phyloP scores from a whole-genome alignment of 768 basidiomycete genomes.

The Rhodotorula graminis region DNA sequence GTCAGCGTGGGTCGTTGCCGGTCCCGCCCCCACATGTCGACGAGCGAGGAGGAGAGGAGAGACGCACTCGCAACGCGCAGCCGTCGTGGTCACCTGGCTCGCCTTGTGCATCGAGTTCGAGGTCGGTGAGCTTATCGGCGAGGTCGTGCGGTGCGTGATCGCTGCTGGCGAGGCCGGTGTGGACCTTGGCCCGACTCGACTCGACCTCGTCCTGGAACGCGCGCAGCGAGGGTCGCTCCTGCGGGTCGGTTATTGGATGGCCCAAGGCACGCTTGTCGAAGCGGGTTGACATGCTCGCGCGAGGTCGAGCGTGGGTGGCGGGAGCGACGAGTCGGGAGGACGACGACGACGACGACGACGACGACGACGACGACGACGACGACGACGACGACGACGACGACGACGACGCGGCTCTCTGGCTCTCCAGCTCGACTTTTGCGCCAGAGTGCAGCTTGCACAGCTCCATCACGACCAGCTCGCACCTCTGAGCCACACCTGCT shows the following conservation, averaged over 20 bases:
- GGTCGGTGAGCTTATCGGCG: constrained; percentile 43
- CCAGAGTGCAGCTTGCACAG: too few species aligned
- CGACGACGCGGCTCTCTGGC: too few species aligned
- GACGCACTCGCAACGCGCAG: constrained; percentile 39
- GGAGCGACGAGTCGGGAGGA: neutral
- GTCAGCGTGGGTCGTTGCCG: neutral
- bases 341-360: neutral
- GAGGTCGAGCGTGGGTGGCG: neutral
- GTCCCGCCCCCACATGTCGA: neutral
- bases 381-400: neutral
- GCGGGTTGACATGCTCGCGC: neutral
- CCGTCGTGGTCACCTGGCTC: neutral
- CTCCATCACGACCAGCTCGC: too few species aligned
- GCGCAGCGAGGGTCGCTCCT: constrained; percentile 36
- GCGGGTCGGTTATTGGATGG: neutral
- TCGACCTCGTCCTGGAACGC: constrained; percentile 47
- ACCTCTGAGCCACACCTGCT: too few species aligned
- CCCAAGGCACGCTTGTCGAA: constrained; percentile 7
- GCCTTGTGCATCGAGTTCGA: constrained; percentile 12
- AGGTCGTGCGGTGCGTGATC: constrained; percentile 41
- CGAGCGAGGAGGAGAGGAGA: neutral
- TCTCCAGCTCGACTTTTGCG: neutral
- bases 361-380: accelerated
- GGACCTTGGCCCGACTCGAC: constrained; percentile 30
- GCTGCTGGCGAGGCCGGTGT: constrained; percentile 38